Percentiles rank a stretch among this genome's conserved stretches.
Evolutionary conservation across 768 basidiomycete species (phyloP).

Genomic region (Zangia roseola): DNA sequence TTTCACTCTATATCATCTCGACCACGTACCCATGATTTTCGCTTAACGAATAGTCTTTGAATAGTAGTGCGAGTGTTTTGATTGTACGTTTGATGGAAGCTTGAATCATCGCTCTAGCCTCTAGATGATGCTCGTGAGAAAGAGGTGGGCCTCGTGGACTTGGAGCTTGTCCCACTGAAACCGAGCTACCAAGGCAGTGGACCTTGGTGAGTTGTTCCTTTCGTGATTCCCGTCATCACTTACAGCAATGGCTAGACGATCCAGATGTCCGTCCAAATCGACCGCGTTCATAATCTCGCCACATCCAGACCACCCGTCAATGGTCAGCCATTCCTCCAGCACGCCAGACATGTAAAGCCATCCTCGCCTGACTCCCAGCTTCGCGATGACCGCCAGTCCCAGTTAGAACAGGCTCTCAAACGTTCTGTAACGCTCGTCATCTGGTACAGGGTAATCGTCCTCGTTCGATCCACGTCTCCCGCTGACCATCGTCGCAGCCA

Average conservation of each 20-base stretch:
- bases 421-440: slow-evolving; percentile 64
- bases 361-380: slow-evolving; percentile 10
- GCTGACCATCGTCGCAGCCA: slow-evolving; percentile 34
- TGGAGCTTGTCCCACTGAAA: slow-evolving; percentile 13
- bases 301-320: slow-evolving; percentile 12
- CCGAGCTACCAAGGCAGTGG: slow-evolving; percentile 14
- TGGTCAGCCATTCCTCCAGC: slow-evolving; percentile 13
- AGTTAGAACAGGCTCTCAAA: slow-evolving; percentile 39
- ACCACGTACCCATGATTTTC: too few species aligned
- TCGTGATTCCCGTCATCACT: background rate
- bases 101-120: too few species aligned
- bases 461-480: background rate
- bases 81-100: background rate
- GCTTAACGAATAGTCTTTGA: too few species aligned
- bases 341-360: slow-evolving; percentile 5
- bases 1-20: too few species aligned
- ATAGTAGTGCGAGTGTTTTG: too few species aligned
- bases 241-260: slow-evolving; percentile 3
- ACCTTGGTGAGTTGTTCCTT: background rate
- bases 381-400: slow-evolving; percentile 27
- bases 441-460: slow-evolving; percentile 58
- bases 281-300: slow-evolving; percentile 24
- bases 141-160: slow-evolving; percentile 17
- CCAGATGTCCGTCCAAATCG: slow-evolving; percentile 31
- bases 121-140: slow-evolving; percentile 11